phyloP scores from a whole-genome alignment of 2,329 filamentous ascomycete genomes.

The Cladophialophora bantiana region DNA sequence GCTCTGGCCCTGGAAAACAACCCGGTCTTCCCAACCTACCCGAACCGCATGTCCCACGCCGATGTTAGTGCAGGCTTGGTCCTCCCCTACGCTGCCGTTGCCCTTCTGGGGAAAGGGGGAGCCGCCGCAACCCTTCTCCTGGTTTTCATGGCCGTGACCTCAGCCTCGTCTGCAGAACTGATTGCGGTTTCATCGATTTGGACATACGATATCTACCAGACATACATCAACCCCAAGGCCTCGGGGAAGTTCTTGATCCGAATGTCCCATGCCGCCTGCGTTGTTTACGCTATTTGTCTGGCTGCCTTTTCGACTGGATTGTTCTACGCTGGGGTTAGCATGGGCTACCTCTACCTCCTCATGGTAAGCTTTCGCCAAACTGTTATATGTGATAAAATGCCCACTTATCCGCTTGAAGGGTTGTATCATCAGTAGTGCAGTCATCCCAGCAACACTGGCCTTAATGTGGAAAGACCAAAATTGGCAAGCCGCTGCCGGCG shows the following conservation, averaged over 20 bases:
- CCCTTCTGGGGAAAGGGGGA: conserved; percentile 80
- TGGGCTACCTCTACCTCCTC: conserved; percentile 82
- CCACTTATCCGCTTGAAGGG: conserved; percentile 53
- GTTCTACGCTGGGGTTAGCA: conserved; percentile 75
- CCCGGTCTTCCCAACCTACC: conserved; percentile 64
- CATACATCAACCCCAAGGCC: conserved; percentile 80
- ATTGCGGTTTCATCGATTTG: conserved; percentile 88
- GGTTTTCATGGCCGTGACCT: conserved; percentile 90
- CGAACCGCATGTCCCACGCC: conserved; percentile 71
- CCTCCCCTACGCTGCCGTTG: conserved; percentile 83
- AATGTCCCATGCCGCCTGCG: conserved; percentile 75
- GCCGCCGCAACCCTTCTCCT: conserved; percentile 79
- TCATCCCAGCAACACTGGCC: conserved; percentile 80
- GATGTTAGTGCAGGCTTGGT: conserved; percentile 86
- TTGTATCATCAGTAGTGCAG: conserved; percentile 83
- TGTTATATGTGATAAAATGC: not conserved
- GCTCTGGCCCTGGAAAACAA: conserved; percentile 80
- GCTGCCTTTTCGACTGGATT: conserved; percentile 79
- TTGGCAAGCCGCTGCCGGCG: conserved; percentile 73
- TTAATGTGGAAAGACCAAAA: conserved; percentile 83
- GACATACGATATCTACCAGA: conserved; percentile 88
- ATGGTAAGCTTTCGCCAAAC: conserved; percentile 60
- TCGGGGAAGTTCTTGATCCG: conserved; percentile 78
- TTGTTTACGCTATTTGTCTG: conserved; percentile 79
- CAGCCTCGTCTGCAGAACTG: conserved; percentile 79